These are phyloP conservation scores for Pichia sp. DNA, from an alignment of 1,139 yeast species.

Conservation along the genomic window DNA sequence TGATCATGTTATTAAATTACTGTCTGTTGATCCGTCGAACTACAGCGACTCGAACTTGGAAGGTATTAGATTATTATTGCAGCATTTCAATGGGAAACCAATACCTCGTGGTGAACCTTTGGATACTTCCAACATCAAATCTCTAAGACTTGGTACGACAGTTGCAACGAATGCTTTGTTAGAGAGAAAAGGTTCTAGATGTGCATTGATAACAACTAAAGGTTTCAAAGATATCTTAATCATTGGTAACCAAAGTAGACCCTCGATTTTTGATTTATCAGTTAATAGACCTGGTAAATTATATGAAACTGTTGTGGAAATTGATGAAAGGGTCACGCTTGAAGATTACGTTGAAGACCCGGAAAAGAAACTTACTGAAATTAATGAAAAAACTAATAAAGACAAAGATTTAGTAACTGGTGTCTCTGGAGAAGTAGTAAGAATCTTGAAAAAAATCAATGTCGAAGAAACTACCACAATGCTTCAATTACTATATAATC, in stretches of 20 bases:
- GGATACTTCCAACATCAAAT: slow-evolving; percentile 38
- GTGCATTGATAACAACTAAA: slow-evolving; percentile 56
- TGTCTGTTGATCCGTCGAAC: slow-evolving; percentile 82
- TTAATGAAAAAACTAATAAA: slow-evolving; percentile 23
- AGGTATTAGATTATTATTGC: slow-evolving; percentile 75
- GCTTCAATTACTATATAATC: slow-evolving; percentile 35
- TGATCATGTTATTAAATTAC: slow-evolving; percentile 52
- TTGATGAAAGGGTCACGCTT: slow-evolving; percentile 65
- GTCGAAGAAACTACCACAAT: slow-evolving; percentile 30
- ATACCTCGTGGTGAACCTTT: slow-evolving; percentile 44
- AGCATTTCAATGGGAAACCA: slow-evolving; percentile 38
- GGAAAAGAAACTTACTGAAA: slow-evolving; percentile 17
- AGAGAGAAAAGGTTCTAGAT: slow-evolving; percentile 59
- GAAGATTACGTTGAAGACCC: slow-evolving; percentile 63
- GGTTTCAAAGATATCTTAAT: slow-evolving; percentile 57
- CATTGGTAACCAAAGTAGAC: slow-evolving; percentile 71
- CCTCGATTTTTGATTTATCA: slow-evolving; percentile 55
- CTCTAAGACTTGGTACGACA: slow-evolving; percentile 73
- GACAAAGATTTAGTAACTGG: slow-evolving; percentile 36
- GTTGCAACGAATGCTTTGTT: slow-evolving; percentile 69
- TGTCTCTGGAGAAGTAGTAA: slow-evolving; percentile 54
- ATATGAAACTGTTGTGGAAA: slow-evolving; percentile 55
- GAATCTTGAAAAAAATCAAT: slow-evolving; percentile 44
- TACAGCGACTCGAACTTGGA: slow-evolving; percentile 87
- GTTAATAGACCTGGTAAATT: slow-evolving; percentile 52